Conservation (phyloP, 176 grass and related monocot species). For the Elymus sibiricus region DNA sequence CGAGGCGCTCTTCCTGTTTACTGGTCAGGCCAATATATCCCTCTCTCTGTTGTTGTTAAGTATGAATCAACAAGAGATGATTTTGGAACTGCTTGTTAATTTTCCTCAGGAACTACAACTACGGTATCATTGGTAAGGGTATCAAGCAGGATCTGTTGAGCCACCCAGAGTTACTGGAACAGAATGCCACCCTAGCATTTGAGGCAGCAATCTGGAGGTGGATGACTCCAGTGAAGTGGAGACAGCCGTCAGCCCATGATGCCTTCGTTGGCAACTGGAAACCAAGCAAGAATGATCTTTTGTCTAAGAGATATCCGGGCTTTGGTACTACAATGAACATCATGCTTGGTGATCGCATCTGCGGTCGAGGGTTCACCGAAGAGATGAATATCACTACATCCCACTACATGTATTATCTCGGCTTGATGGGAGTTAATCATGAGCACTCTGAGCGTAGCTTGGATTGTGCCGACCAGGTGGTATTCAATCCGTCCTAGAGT, state of each 20-base stretch:
- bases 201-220: slow-evolving; percentile 91
- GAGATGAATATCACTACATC: slow-evolving; percentile 64
- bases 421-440: slow-evolving; percentile 63
- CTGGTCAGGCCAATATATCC: slow-evolving; percentile 37
- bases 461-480: slow-evolving; percentile 61
- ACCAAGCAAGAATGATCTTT: slow-evolving; percentile 63
- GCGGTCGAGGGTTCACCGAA: slow-evolving; percentile 51
- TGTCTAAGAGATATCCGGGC: slow-evolving; percentile 61
- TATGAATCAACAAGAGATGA: neutral
- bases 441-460: slow-evolving; percentile 57
- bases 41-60: neutral
- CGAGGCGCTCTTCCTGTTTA: slow-evolving; percentile 76
- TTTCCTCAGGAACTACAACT: slow-evolving; percentile 66
- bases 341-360: slow-evolving; percentile 53
- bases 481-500: slow-evolving; percentile 63
- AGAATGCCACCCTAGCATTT: slow-evolving; percentile 86
- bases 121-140: slow-evolving; percentile 57
- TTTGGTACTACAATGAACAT: slow-evolving; percentile 88
- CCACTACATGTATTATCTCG: slow-evolving; percentile 66
- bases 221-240: slow-evolving; percentile 89
- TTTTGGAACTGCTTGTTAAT: slow-evolving; percentile 14
- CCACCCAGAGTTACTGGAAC: slow-evolving; percentile 79
- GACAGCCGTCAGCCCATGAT: slow-evolving; percentile 81
- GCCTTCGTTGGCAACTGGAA: slow-evolving; percentile 86
- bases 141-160: slow-evolving; percentile 69